Conservation (phyloP, 495 filamentous ascomycete genomes). For the Paragyromitra xinjiangensis region DNA sequence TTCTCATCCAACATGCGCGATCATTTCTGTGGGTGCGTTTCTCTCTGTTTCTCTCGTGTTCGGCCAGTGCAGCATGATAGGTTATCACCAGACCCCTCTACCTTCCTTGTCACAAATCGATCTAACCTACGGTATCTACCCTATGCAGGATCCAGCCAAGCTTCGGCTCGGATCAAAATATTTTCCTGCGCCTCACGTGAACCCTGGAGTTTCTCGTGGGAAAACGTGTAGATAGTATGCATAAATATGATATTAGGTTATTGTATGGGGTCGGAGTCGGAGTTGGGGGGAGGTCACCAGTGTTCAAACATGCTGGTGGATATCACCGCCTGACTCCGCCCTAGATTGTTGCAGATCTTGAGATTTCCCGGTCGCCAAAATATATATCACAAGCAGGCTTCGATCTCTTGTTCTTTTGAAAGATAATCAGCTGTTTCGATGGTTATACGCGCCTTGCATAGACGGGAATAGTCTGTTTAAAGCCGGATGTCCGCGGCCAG, state of each 20-base stretch:
- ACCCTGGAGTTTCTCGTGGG: slow-evolving; percentile 25
- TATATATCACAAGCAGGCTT: slow-evolving; percentile 30
- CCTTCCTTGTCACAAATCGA: slow-evolving; percentile 43
- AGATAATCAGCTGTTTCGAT: slow-evolving; percentile 12
- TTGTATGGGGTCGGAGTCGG: slow-evolving; percentile 6
- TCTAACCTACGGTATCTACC: slow-evolving; percentile 45
- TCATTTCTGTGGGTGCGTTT: slow-evolving; percentile 17
- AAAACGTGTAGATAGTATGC: slow-evolving; percentile 9
- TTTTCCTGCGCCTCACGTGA: slow-evolving; percentile 38
- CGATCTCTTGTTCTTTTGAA: slow-evolving; percentile 7
- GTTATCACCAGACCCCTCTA: slow-evolving; percentile 51
- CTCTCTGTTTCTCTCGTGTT: slow-evolving; percentile 33
- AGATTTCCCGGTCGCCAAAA: slow-evolving; percentile 11
- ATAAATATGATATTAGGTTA: slow-evolving; percentile 27
- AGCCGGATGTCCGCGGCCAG: slow-evolving; percentile 23
- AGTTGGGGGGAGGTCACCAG: slow-evolving; percentile 18
- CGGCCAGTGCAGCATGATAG: slow-evolving; percentile 41
- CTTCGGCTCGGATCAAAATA: slow-evolving; percentile 42
- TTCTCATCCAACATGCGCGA: slow-evolving; percentile 2
- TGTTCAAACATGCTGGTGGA: slow-evolving; percentile 18
- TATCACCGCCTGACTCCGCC: slow-evolving; percentile 37
- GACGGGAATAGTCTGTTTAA: slow-evolving; percentile 12
- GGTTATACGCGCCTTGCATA: slow-evolving; percentile 16
- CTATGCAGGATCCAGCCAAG: slow-evolving; percentile 50
- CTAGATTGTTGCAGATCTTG: slow-evolving; percentile 17